These are phyloP conservation scores for Vanderwaltozyma polyspora DNA, from an alignment of 805 yeast species.

Conservation along the genomic window DNA sequence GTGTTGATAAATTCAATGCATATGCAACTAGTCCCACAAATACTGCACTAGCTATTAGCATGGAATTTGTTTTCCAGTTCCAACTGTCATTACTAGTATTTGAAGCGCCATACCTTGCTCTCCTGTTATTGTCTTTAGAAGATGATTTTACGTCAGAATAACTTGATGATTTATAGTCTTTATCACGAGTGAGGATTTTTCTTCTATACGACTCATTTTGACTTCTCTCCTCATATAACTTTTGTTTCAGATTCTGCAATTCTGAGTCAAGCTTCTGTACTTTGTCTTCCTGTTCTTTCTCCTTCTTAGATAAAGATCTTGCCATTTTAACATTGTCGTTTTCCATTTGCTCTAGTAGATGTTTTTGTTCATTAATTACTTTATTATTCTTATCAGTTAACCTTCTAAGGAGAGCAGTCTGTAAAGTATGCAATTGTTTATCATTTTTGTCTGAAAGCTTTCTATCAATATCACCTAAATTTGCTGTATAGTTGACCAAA, in stretches of 20 bases:
- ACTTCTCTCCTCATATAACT: slow-evolving; percentile 11
- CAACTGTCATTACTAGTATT: not conserved
- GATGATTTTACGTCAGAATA: not conserved
- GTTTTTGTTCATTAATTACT: slow-evolving; percentile 3
- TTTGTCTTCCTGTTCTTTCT: slow-evolving; percentile 4
- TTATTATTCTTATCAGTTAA: slow-evolving; percentile 8
- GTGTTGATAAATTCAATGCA: slow-evolving; percentile 11
- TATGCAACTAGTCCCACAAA: slow-evolving; percentile 12
- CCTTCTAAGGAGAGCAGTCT: slow-evolving; percentile 7
- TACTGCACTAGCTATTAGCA: slow-evolving; percentile 8
- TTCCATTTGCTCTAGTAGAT: slow-evolving; percentile 4
- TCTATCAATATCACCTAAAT: slow-evolving; percentile 8
- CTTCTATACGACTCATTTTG: slow-evolving; percentile 1
- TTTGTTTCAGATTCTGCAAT: slow-evolving; percentile 12
- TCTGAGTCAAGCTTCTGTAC: slow-evolving; percentile 8
- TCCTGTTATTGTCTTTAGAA: not conserved
- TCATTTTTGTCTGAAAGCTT: slow-evolving; percentile 9
- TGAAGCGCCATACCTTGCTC: not conserved
- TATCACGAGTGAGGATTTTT: not conserved
- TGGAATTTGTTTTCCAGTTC: slow-evolving; percentile 1
- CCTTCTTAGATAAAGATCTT: slow-evolving; percentile 1
- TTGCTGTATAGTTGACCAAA: slow-evolving; percentile 33
- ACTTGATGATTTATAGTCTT: not conserved
- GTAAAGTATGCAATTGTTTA: slow-evolving; percentile 7
- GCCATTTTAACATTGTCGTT: slow-evolving; percentile 3